Percentiles rank a stretch among this genome's conserved stretches.
phyloP scores from a whole-genome alignment of 495 filamentous ascomycete genomes.

The Trichoderma virens region DNA sequence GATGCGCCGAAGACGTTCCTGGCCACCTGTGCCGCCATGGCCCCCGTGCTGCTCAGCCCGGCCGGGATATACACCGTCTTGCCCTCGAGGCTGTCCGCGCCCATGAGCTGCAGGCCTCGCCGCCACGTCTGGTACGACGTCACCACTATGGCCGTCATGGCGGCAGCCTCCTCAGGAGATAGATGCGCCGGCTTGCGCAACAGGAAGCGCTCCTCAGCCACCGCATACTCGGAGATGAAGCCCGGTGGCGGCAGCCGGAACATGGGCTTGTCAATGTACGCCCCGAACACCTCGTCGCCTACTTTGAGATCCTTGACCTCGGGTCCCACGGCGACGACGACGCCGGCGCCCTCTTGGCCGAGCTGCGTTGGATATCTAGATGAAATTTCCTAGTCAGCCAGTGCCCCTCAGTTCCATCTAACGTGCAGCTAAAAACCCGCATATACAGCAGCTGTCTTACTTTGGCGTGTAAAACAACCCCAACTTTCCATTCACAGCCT shows the following conservation, averaged over 20 bases:
- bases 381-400: too few species aligned
- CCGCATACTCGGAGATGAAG: constrained; percentile 32
- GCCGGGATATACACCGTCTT: constrained; percentile 50
- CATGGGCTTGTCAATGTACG: constrained; percentile 21
- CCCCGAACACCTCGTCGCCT: constrained; percentile 46
- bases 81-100: constrained; percentile 35
- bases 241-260: constrained; percentile 18
- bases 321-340: constrained; percentile 36
- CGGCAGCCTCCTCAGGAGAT: constrained; percentile 26
- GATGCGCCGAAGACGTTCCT: constrained; percentile 44
- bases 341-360: constrained; percentile 31
- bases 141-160: constrained; percentile 28
- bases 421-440: too few species aligned
- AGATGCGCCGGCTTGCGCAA: constrained; percentile 32
- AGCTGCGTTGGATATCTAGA: constrained; percentile 22
- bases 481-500: constrained; percentile 18
- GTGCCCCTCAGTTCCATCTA: too few species aligned
- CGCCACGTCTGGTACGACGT: constrained; percentile 39
- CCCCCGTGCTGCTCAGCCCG: constrained; percentile 44
- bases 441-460: constrained; percentile 10
- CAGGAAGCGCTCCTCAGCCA: constrained; percentile 20
- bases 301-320: constrained; percentile 33
- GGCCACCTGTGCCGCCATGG: constrained; percentile 42
- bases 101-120: constrained; percentile 26
- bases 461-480: constrained; percentile 14